These are phyloP conservation scores for Babesia microti DNA, from an alignment of 169 alveolate genomes.

Conservation along the genomic window DNA sequence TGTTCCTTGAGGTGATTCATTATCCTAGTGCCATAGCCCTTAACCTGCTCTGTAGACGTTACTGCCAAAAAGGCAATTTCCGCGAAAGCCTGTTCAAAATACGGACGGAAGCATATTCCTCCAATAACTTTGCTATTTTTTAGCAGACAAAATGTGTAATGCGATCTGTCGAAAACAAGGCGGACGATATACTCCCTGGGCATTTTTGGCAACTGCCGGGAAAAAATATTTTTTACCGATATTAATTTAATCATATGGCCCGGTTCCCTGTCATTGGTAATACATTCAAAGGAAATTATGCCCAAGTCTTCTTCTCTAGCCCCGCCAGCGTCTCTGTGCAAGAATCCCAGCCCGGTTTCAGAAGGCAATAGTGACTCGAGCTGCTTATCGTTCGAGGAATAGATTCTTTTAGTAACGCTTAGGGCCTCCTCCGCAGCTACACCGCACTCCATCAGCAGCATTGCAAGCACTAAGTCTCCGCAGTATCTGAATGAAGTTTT, in stretches of 20 bases:
- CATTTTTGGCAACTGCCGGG: conserved; percentile 95
- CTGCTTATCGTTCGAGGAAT: conserved; percentile 42
- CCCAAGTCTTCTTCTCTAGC: conserved; percentile 81
- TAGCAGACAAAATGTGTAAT: conserved; percentile 86
- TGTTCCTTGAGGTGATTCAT: conserved; percentile 95
- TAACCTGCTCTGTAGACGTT: conserved; percentile 90
- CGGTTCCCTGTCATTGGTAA: conserved; percentile 82
- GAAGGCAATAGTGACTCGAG: conserved; percentile 67
- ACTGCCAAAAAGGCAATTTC: conserved; percentile 98
- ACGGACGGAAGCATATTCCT: conserved; percentile 90
- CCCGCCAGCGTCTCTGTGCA: conserved; percentile 83
- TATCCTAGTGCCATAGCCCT: conserved; percentile 96
- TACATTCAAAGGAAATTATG: conserved; percentile 75
- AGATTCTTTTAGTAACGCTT: conserved; percentile 38
- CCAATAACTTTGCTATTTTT: conserved; percentile 88
- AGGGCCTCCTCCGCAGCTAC: conserved; percentile 35
- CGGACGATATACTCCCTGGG: conserved; percentile 96
- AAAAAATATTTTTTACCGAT: conserved; percentile 85
- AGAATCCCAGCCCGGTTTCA: conserved; percentile 79
- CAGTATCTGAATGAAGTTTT: conserved; percentile 35
- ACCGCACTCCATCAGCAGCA: conserved; percentile 41
- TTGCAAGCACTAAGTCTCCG: conserved; percentile 33
- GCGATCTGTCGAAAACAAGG: conserved; percentile 90
- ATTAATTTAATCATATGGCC: conserved; percentile 75
- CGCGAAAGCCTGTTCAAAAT: conserved; percentile 84